Conservation (phyloP, 345 rosid genomes). For the Schrenkiella parvula region DNA sequence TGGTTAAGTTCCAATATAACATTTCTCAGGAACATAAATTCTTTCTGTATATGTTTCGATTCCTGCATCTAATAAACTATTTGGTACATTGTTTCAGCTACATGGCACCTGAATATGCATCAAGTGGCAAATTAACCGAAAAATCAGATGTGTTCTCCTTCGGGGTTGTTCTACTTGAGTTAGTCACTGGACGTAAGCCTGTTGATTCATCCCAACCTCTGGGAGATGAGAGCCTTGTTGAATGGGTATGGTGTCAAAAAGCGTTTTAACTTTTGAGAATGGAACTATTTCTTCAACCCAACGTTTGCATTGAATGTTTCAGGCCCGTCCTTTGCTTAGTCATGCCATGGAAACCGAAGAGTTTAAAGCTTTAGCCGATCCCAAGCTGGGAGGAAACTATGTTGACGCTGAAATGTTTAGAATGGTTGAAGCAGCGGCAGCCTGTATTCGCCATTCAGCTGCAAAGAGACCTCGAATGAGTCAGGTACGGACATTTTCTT, state of each 20-base stretch:
- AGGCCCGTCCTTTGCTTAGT: constrained; percentile 92
- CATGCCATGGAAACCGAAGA: constrained; percentile 62
- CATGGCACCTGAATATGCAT: constrained; percentile 98
- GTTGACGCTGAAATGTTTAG: constrained; percentile 63
- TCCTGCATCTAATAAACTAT: not conserved
- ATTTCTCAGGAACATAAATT: not conserved
- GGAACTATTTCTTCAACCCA: constrained; percentile 3
- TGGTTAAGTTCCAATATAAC: not conserved
- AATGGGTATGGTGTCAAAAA: constrained; percentile 57
- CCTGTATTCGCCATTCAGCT: constrained; percentile 87
- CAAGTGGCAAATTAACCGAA: constrained; percentile 92
- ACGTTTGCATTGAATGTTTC: constrained; percentile 10
- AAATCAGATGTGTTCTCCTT: constrained; percentile 93
- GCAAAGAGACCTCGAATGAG: constrained; percentile 90
- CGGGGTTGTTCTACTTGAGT: constrained; percentile 93
- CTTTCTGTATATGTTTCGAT: constrained; percentile 5
- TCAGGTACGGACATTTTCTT: constrained; percentile 48
- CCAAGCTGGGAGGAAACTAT: constrained; percentile 64
- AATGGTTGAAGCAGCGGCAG: constrained; percentile 91
- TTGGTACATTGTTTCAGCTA: constrained; percentile 44
- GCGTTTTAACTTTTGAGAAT: not conserved
- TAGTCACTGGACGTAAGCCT: constrained; percentile 94
- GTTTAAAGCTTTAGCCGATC: constrained; percentile 61
- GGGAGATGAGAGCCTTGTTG: constrained; percentile 97
- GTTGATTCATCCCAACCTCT: constrained; percentile 81